Percentiles rank a stretch among this genome's conserved stretches.
Evolutionary conservation across 129 eudicot species (phyloP).

Genomic region (Lonicera japonica): DNA sequence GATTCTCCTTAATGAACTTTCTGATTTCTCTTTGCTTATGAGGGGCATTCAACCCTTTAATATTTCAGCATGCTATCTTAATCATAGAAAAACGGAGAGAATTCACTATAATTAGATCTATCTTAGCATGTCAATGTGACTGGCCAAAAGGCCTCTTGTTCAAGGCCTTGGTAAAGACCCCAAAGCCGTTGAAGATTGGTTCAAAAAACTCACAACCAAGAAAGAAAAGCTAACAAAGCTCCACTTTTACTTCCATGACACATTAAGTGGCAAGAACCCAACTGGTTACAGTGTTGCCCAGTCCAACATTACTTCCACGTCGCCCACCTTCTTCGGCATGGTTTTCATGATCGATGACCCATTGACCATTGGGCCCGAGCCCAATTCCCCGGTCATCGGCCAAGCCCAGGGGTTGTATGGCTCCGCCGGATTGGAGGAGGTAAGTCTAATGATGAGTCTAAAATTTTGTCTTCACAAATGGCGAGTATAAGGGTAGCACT

Average conservation of each 20-base stretch:
- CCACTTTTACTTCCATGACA: constrained; percentile 48
- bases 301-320: constrained; percentile 14
- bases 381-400: constrained; percentile 32
- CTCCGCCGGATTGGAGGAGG: constrained; percentile 29
- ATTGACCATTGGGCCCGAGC: constrained; percentile 20
- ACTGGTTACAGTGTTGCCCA: constrained; percentile 33
- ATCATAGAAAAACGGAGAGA: no score
- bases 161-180: constrained; percentile 12
- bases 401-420: constrained; percentile 44
- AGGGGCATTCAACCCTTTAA: no score
- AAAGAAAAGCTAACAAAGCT: constrained; percentile 38
- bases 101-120: no score
- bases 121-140: no score
- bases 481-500: constrained; percentile 40
- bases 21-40: no score
- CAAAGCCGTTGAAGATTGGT: constrained; percentile 39
- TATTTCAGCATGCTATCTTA: no score
- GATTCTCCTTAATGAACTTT: no score
- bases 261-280: constrained; percentile 29
- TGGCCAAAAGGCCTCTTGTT: no score
- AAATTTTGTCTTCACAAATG: constrained; percentile 30
- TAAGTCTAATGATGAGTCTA: constrained; percentile 29
- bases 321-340: constrained; percentile 34
- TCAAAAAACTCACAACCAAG: constrained; percentile 20
- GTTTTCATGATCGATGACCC: constrained; percentile 34